Evolutionary conservation across 2,329 filamentous ascomycete species (phyloP).

Genomic region (Alternaria arborescens): DNA sequence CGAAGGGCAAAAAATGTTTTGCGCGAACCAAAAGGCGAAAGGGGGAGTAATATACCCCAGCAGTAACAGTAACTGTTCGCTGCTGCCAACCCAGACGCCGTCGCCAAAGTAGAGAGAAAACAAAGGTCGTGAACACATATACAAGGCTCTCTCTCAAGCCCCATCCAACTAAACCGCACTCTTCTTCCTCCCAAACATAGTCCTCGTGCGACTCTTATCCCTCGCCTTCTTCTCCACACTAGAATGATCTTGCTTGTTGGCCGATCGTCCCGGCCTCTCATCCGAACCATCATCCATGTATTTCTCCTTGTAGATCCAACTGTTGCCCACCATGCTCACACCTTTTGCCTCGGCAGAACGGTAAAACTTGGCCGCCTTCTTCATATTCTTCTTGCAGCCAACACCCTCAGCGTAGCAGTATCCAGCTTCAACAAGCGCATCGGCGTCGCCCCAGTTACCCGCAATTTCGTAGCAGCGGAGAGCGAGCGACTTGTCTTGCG

Average conservation of each 20-base stretch:
- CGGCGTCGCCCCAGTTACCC: constrained; percentile 91
- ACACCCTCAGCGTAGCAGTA: constrained; percentile 96
- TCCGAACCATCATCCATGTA: constrained; percentile 70
- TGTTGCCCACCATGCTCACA: constrained; percentile 97
- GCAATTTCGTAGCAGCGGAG: constrained; percentile 96
- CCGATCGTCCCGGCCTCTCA: constrained; percentile 49
- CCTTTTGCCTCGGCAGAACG: constrained; percentile 90
- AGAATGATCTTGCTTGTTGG: constrained; percentile 48
- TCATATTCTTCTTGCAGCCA: constrained; percentile 94
- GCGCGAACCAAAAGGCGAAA: constrained; percentile 4
- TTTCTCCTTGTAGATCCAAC: constrained; percentile 98
- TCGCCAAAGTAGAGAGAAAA: constrained; percentile 11
- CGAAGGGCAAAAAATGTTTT: no score
- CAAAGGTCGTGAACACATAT: constrained; percentile 47
- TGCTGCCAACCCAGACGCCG: no score
- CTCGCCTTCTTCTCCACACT: constrained; percentile 66
- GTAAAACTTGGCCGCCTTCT: constrained; percentile 91
- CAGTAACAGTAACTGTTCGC: no score
- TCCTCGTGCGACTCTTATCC: constrained; percentile 78
- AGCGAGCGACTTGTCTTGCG: constrained; percentile 87
- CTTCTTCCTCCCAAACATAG: constrained; percentile 74
- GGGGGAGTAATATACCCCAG: neutral
- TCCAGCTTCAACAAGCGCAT: constrained; percentile 91
- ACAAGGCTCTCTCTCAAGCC: constrained; percentile 20
- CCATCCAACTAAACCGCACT: constrained; percentile 29